Conservation (phyloP, 1,139 yeast genomes). For the Yamadazyma mexicana region DNA sequence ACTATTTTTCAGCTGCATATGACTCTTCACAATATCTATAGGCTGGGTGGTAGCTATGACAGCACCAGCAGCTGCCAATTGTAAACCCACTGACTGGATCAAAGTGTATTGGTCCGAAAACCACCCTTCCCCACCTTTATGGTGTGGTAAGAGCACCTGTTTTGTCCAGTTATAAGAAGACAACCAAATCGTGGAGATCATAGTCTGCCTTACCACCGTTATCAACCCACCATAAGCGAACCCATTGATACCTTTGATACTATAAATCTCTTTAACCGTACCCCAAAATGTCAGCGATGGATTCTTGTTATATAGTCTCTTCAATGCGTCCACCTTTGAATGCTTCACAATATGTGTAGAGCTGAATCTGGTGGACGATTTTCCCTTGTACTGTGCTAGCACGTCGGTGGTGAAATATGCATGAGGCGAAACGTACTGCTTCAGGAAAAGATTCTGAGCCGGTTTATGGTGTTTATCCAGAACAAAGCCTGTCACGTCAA, state of each 20-base stretch:
- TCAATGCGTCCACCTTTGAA: slow-evolving; percentile 27
- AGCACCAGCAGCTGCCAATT: slow-evolving; percentile 57
- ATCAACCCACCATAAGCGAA: slow-evolving; percentile 81
- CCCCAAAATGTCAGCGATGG: slow-evolving; percentile 58
- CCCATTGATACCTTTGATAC: slow-evolving; percentile 73
- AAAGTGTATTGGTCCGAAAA: slow-evolving; percentile 47
- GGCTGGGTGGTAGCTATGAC: slow-evolving; percentile 88
- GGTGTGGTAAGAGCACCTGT: slow-evolving; percentile 63
- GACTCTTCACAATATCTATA: slow-evolving; percentile 82
- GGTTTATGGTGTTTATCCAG: slow-evolving; percentile 28
- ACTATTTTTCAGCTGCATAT: slow-evolving; percentile 80
- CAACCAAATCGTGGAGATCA: slow-evolving; percentile 79
- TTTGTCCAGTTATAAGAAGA: slow-evolving; percentile 78
- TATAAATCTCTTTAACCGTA: slow-evolving; percentile 65
- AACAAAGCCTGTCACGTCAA: slow-evolving; percentile 30
- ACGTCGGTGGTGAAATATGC: slow-evolving; percentile 42
- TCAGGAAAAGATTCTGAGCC: slow-evolving; percentile 24
- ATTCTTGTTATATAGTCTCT: slow-evolving; percentile 42
- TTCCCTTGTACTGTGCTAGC: slow-evolving; percentile 28
- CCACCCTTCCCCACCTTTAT: slow-evolving; percentile 44
- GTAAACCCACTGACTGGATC: slow-evolving; percentile 49
- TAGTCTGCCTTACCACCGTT: slow-evolving; percentile 75
- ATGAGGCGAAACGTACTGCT: slow-evolving; percentile 46
- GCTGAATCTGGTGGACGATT: slow-evolving; percentile 26
- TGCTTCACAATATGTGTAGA: slow-evolving; percentile 19